Evolutionary conservation across 2,329 filamentous ascomycete species (phyloP).

Genomic region (Coniochaeta hoffmannii): DNA sequence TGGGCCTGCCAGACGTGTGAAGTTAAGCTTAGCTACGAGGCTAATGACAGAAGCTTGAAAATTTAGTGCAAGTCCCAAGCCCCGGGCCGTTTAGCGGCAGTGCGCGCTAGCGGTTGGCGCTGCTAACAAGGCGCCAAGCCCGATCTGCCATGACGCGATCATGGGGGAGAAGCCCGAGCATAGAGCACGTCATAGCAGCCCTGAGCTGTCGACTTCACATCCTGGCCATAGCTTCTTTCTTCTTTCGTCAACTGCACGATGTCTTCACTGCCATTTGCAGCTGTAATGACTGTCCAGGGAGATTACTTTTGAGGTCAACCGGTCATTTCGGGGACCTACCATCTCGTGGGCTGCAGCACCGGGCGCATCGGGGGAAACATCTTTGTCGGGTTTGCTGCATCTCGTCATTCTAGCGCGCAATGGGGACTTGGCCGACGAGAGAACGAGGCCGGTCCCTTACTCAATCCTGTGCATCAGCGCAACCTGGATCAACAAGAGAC

Average conservation of each 20-base stretch:
- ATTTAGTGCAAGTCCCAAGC: neutral
- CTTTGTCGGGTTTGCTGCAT: neutral
- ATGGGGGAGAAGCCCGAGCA: too few species aligned
- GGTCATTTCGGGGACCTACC: neutral
- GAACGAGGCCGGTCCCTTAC: neutral
- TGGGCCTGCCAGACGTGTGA: neutral
- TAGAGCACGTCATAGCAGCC: neutral
- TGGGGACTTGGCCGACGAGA: neutral
- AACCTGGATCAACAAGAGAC: neutral
- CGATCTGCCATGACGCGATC: neutral
- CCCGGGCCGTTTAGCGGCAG: neutral
- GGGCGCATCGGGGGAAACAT: neutral
- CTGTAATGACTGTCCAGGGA: neutral
- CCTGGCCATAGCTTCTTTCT: neutral
- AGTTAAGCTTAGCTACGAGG: neutral
- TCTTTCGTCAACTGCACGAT: neutral
- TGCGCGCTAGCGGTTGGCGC: neutral
- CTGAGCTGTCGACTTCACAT: conserved; percentile 1
- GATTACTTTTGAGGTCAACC: neutral
- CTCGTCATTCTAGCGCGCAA: neutral
- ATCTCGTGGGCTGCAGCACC: neutral
- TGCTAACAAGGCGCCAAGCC: neutral
- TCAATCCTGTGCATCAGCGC: neutral
- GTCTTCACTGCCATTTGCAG: neutral
- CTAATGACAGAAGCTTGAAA: neutral